Evolutionary conservation across 169 alveolate genomes (phyloP), one percentile per base, ranked within the genome.

Genomic region (Eimeria sp.): DNA sequence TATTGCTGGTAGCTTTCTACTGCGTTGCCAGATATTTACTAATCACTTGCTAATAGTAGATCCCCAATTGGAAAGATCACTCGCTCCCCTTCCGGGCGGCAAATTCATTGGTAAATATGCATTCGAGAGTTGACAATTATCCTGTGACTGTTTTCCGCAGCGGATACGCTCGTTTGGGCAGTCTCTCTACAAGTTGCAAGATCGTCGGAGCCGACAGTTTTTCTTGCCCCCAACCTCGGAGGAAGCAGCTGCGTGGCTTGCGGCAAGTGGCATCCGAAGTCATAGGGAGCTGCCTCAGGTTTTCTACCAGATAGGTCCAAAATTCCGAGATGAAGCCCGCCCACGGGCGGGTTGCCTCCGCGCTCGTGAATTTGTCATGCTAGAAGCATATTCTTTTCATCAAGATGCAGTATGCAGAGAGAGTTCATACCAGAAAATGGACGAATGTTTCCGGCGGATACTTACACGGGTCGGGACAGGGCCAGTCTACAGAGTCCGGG

Each of bases 211-310:
- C 40, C 75, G 92, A 45, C 80, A 86, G 57, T 54, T 86, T 20
- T 86, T 86, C 45, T 45, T 86, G 92, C 80, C 92, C 57, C 92
- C 92, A 34, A 86, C 92, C 16, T 86, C 73, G 25, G 92, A 86
- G 78, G 92, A 86, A 54, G 92, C 82, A 20, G 92, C 92, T 27
- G 92, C 92, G 58, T 86, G 92, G 92, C 58, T 86, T 65, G 92
- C 80, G 30, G 63, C 92, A 14, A 54, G 54, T 18, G 57, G 57
- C 92, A 49, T 86, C 73, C 65, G 92, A 20, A 86, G 92, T 58
- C 92, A 86, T 70, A 86, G 78, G 61, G 92, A 86, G 9, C 61
- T 86, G 58, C 92, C 92, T 4, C 58, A 57, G 51, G 18, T 61
- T 16, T 86, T 86, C 63, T 86, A 86, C 78, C 92, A 86, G n/a